These are phyloP conservation scores for Diplodia sapinea DNA, from an alignment of 2,329 filamentous ascomycete species.

Conservation along the genomic window DNA sequence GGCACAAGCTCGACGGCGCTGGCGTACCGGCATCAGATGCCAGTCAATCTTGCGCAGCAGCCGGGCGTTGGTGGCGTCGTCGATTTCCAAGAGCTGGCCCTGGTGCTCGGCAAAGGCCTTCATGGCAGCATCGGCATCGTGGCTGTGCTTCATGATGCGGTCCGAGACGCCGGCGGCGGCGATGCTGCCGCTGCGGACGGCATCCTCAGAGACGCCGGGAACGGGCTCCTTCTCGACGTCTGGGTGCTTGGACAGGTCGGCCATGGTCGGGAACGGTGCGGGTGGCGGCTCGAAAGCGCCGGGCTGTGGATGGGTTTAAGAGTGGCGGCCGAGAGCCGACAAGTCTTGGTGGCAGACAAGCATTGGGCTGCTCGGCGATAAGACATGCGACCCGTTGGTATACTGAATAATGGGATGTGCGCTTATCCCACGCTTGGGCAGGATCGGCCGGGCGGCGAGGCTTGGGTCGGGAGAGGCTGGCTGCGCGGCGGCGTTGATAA, in stretches of 20 bases:
- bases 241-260: neutral
- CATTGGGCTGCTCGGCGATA: conserved; percentile 24
- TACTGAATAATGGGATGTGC: neutral
- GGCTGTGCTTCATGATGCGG: conserved; percentile 51
- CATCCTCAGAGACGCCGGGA: conserved; percentile 13
- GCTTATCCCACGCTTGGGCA: conserved; percentile 1
- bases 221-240: conserved; percentile 28
- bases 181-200: conserved; percentile 12
- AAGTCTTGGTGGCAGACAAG: conserved; percentile 16
- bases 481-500: neutral
- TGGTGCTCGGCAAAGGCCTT: conserved; percentile 59
- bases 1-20: neutral
- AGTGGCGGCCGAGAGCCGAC: neutral
- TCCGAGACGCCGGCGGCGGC: conserved; percentile 8
- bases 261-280: conserved; percentile 5
- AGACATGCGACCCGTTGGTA: neutral
- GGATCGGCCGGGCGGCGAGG: conserved; percentile 2
- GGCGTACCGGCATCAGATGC: conserved; percentile 62
- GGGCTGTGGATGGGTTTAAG: neutral
- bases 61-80: conserved; percentile 63
- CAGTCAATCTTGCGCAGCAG: conserved; percentile 66
- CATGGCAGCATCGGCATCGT: conserved; percentile 67
- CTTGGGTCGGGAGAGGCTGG: neutral
- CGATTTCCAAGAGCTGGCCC: conserved; percentile 60
- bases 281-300: neutral